A percentile compares a stretch with the other conserved stretches of the same genome.
These are phyloP conservation scores for Trichoderma erinaceum DNA, from an alignment of 495 filamentous ascomycete species.

Conservation along the genomic window DNA sequence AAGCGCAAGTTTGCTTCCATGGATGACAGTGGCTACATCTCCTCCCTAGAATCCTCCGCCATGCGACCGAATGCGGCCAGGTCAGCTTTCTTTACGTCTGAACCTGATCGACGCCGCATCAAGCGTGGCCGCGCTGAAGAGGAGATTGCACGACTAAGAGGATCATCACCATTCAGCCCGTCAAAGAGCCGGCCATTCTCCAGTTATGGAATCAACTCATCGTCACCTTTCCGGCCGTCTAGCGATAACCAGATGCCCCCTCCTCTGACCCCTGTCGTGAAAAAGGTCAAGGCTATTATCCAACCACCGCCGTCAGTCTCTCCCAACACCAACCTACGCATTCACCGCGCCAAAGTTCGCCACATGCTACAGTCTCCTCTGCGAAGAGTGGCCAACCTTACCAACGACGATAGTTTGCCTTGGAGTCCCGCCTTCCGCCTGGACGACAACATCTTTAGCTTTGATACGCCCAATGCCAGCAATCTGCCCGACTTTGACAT, in stretches of 20 bases:
- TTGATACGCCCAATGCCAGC: constrained; percentile 47
- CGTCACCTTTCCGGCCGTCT: constrained; percentile 54
- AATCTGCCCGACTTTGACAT: constrained; percentile 59
- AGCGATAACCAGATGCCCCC: constrained; percentile 61
- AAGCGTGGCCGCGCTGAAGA: constrained; percentile 88
- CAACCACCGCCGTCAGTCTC: constrained; percentile 83
- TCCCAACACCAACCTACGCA: constrained; percentile 88
- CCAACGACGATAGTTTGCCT: constrained; percentile 52
- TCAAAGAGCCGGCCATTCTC: constrained; percentile 52
- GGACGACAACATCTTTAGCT: constrained; percentile 32
- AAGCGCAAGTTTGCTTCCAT: constrained; percentile 70
- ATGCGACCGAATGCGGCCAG: constrained; percentile 61
- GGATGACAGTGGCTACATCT: constrained; percentile 96
- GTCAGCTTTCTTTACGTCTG: constrained; percentile 16
- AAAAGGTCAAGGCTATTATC: constrained; percentile 67
- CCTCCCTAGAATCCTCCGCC: constrained; percentile 92
- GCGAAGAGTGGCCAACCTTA: constrained; percentile 56
- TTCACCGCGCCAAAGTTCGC: constrained; percentile 80
- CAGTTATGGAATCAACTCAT: constrained; percentile 42
- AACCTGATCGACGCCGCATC: constrained; percentile 61
- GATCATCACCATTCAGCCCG: constrained; percentile 89
- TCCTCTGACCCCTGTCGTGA: constrained; percentile 79
- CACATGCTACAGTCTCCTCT: constrained; percentile 85
- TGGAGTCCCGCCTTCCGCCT: constrained; percentile 78
- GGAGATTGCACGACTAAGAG: constrained; percentile 89